phyloP scores from a whole-genome alignment of 1,284 basidiomycete genomes.

The Anthracocystis walkeri region DNA sequence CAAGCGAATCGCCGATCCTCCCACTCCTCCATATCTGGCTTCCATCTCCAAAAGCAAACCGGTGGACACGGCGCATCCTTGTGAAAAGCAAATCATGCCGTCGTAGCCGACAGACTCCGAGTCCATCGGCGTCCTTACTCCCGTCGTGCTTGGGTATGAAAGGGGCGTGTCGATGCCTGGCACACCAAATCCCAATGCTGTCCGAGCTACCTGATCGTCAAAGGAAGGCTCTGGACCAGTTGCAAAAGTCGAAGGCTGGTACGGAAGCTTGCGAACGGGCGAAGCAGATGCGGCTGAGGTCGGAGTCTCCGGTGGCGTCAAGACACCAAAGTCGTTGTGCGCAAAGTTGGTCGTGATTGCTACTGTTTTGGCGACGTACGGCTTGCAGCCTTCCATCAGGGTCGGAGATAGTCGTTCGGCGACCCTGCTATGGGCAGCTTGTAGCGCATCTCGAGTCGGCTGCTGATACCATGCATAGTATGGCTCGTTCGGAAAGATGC shows the following conservation, averaged over 20 bases:
- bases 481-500: constrained; percentile 31
- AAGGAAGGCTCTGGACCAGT: too few relatives aligned
- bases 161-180: constrained; percentile 23
- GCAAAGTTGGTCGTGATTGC: constrained; percentile 5
- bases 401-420: constrained; percentile 8
- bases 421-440: constrained; percentile 24
- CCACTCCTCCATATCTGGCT: background rate
- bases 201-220: background rate
- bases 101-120: constrained; percentile 12
- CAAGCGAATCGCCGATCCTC: constrained; percentile 21
- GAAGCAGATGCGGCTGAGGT: background rate
- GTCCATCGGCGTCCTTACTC: constrained; percentile 19
- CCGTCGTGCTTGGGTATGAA: constrained; percentile 23
- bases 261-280: background rate
- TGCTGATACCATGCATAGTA: constrained; percentile 50
- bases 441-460: constrained; percentile 26
- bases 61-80: constrained; percentile 46
- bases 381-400: background rate
- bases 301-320: constrained; percentile 29
- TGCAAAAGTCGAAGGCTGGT: background rate
- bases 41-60: constrained; percentile 29
- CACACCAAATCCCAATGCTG: background rate
- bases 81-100: constrained; percentile 52
- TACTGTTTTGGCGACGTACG: background rate
- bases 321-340: constrained; percentile 3